Evolutionary conservation across 2,329 filamentous ascomycete species (phyloP), one percentile per base, ranked within the genome.

Genomic region (Fusarium compactum): DNA sequence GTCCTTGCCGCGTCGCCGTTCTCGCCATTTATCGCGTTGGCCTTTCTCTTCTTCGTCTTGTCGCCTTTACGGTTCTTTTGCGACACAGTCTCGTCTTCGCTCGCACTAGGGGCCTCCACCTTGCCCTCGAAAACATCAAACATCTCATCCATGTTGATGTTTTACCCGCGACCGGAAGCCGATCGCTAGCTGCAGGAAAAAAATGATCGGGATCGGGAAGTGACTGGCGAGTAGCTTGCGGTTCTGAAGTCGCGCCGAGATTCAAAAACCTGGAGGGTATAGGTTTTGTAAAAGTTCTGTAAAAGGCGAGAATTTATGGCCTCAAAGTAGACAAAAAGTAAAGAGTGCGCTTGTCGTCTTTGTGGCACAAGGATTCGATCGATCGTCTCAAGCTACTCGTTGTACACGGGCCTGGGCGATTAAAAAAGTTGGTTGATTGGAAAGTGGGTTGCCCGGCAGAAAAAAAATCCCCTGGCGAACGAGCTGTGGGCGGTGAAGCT

Each of bases 21-120:
- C 71, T 89, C 64, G 89, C 88, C 67, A n/a, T 66, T 66, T 46
- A 66, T 66, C 55, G 94, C 93, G 79, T 94, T 95, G 41, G 91
- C 91, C 80, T 94, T 93, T 80, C 94, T 89, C 86, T 98, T 97
- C 83, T 94, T 96, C 82, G 85, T 92, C 80, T 87, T 89, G 70
- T 90, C 88, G 38, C 73, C 74, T 53, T 79, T 90, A 61, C 88
- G 87, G 74, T 78, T 82, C 72, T 84, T 85, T 68, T 85, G 87
- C 22, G 83, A 72, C 12, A 70, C 73, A 67, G 71, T 79, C 79
- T 85, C 81, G 67, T 81, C 78, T 71, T 86, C 84, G 78, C 81
- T 83, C 10, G 77, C 76, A 62, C 80, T 82, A 29, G 78, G 76
- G 58, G 77, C 73, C 18, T 79, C 80, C 51, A 74, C 78, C 77